A percentile compares a stretch with the other conserved stretches of the same genome.
Conservation (phyloP, 1,284 basidiomycete species). For the Moniliophthora roreri region DNA sequence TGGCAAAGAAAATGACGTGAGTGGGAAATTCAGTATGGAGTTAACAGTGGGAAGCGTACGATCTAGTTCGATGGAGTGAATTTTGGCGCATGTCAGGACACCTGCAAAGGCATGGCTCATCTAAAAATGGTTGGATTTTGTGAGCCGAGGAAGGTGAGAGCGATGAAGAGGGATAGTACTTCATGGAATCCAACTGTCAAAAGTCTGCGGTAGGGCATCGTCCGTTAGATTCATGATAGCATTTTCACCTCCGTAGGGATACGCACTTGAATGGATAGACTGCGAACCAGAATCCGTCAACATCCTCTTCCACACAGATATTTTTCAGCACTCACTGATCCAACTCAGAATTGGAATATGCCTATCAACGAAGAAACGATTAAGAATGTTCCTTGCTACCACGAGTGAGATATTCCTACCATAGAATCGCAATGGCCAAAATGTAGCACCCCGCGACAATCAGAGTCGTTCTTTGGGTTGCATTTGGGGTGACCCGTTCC, state of each 20-base stretch:
- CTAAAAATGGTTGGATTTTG: conserved; percentile 34
- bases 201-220: conserved; percentile 44
- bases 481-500: conserved; percentile 56
- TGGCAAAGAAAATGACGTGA: conserved; percentile 21
- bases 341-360: conserved; percentile 8
- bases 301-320: not conserved
- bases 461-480: conserved; percentile 73
- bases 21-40: no score
- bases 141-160: not conserved
- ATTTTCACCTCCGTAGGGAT: conserved; percentile 13
- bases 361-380: no score
- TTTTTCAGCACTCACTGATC: conserved; percentile 11
- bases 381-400: no score
- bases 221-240: conserved; percentile 7
- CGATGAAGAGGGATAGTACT: conserved; percentile 35
- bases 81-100: conserved; percentile 87
- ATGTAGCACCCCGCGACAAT: conserved; percentile 78
- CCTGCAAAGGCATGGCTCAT: conserved; percentile 84
- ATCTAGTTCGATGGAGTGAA: conserved; percentile 86
- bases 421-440: conserved; percentile 70
- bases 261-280: conserved; percentile 93
- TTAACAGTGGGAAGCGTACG: conserved; percentile 44
- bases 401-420: conserved; percentile 42
- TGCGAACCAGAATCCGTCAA: conserved; percentile 56
- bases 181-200: conserved; percentile 92